A percentile compares a stretch with the other conserved stretches of the same genome.
Evolutionary conservation across 805 yeast species (phyloP).

Genomic region (Candida boleticola): DNA sequence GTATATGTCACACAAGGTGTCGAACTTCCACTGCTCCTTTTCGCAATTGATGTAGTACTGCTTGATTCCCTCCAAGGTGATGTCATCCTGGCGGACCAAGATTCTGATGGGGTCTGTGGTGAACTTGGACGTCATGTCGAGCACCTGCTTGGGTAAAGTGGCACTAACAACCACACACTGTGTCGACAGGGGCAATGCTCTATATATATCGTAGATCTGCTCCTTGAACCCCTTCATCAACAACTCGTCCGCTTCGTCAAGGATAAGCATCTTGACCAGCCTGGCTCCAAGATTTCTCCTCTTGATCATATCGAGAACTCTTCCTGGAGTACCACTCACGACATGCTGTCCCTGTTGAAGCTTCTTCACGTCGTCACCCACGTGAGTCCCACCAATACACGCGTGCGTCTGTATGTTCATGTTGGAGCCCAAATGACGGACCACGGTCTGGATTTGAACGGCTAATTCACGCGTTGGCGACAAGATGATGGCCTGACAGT

Average conservation of each 20-base stretch:
- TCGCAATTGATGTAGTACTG: constrained; percentile 91
- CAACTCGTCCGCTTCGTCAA: constrained; percentile 97
- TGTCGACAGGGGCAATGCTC: constrained; percentile 74
- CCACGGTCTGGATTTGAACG: constrained; percentile 85
- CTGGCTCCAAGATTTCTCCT: constrained; percentile 74
- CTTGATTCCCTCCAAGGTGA: constrained; percentile 90
- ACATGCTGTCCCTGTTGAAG: constrained; percentile 82
- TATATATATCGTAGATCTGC: constrained; percentile 90
- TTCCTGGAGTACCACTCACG: constrained; percentile 96
- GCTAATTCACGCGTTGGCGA: constrained; percentile 98
- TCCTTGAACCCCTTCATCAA: constrained; percentile 91
- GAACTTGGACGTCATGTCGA: constrained; percentile 89
- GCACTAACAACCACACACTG: constrained; percentile 96
- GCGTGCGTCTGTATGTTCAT: constrained; percentile 87
- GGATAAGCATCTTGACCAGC: constrained; percentile 78
- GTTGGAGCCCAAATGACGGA: constrained; percentile 81
- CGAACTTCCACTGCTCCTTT: constrained; percentile 91
- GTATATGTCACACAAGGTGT: constrained; percentile 89
- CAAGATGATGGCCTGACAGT: constrained; percentile 84
- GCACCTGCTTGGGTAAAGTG: constrained; percentile 86
- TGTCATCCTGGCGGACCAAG: constrained; percentile 90
- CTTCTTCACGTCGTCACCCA: constrained; percentile 75
- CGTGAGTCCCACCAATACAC: constrained; percentile 89
- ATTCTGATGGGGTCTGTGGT: constrained; percentile 93
- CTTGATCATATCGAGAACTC: constrained; percentile 88